Percentiles rank a stretch among this genome's conserved stretches.
These are phyloP conservation scores for Hypoxylon sp. DNA, from an alignment of 2,329 filamentous ascomycete species.

Conservation along the genomic window DNA sequence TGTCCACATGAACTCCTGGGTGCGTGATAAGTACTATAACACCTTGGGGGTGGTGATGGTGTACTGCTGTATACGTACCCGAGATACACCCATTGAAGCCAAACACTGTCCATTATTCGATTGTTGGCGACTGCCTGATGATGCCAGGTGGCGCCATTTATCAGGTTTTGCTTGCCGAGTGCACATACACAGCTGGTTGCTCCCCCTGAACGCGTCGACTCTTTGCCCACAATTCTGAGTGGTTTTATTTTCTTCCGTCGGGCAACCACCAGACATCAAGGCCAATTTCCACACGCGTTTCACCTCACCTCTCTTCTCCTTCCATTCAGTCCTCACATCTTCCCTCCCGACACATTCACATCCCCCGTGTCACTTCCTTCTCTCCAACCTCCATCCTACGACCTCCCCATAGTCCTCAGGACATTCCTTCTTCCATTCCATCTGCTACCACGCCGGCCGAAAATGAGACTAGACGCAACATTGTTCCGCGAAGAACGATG, in stretches of 20 bases:
- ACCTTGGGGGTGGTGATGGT: too few relatives aligned
- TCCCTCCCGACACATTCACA: background rate
- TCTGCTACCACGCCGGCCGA: too few relatives aligned
- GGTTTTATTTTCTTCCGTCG: background rate
- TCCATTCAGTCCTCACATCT: too few relatives aligned
- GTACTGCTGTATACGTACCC: background rate
- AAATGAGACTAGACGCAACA: too few relatives aligned
- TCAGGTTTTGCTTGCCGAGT: too few relatives aligned
- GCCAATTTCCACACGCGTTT: too few relatives aligned
- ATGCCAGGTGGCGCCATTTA: background rate
- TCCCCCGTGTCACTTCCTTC: background rate
- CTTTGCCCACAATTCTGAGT: background rate
- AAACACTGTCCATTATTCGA: background rate
- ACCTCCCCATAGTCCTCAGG: background rate
- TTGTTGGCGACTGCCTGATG: background rate
- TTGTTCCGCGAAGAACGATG: too few relatives aligned
- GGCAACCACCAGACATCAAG: too few relatives aligned
- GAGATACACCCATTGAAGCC: too few relatives aligned
- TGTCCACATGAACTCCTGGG: too few relatives aligned
- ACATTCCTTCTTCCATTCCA: too few relatives aligned
- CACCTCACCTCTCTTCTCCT: background rate
- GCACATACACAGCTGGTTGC: background rate
- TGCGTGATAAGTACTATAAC: too few relatives aligned
- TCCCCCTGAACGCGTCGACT: background rate
- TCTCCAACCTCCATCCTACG: background rate